These are phyloP conservation scores for Alternaria postmessia DNA, from an alignment of 2,329 filamentous ascomycete species.

Conservation along the genomic window DNA sequence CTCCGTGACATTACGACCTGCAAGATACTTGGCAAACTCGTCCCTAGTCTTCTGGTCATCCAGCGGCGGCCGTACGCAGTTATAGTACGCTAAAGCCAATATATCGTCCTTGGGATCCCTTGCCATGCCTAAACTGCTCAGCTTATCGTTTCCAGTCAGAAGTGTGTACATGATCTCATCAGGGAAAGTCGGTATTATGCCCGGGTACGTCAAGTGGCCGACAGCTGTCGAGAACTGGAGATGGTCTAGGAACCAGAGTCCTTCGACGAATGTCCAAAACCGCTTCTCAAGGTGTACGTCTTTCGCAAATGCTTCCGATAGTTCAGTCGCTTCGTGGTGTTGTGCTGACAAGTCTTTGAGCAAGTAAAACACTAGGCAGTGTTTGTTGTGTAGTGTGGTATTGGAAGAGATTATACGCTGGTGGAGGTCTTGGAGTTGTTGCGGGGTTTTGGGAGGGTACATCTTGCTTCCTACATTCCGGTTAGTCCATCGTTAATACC, in stretches of 20 bases:
- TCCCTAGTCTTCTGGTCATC: constrained; percentile 68
- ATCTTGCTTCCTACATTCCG: constrained; percentile 62
- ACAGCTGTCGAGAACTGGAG: constrained; percentile 72
- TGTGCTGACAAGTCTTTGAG: constrained; percentile 74
- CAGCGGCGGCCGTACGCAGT: constrained; percentile 77
- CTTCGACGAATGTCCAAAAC: constrained; percentile 82
- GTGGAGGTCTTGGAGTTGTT: constrained; percentile 73
- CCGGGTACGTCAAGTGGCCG: constrained; percentile 80
- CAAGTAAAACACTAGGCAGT: constrained; percentile 84
- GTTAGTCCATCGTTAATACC: neutral
- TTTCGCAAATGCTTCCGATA: constrained; percentile 66
- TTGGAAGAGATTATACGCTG: constrained; percentile 70
- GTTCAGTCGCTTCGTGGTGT: constrained; percentile 57
- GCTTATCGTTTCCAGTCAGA: constrained; percentile 56
- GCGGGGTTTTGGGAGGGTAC: constrained; percentile 78
- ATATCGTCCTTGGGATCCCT: constrained; percentile 50
- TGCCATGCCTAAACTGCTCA: constrained; percentile 27
- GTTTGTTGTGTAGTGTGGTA: constrained; percentile 77
- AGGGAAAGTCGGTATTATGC: constrained; percentile 79
- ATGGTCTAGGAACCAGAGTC: constrained; percentile 81
- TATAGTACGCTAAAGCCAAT: constrained; percentile 79
- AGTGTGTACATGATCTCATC: constrained; percentile 81
- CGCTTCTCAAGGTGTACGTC: constrained; percentile 73
- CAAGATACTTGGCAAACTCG: constrained; percentile 74
- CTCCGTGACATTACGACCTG: constrained; percentile 72